Evolutionary conservation across 441 rosid genomes (phyloP), one percentile per base, ranked within the genome.

Genomic region (Lepidium campestre): DNA sequence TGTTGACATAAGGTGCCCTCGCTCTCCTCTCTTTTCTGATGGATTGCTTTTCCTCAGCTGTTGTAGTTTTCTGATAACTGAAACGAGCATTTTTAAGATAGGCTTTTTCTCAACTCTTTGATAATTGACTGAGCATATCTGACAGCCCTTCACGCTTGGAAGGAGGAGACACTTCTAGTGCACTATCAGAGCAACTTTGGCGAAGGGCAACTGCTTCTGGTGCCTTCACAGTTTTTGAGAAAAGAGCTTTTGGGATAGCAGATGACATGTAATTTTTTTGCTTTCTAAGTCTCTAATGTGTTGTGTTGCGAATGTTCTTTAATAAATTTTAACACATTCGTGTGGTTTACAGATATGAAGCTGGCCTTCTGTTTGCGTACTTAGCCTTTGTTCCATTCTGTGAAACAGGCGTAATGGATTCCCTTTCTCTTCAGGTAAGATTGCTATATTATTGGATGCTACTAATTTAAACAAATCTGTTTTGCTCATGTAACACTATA

Each of bases 311-410:
- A 39, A 34, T 54, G 31, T 14, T 54, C 11, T 40, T 47, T 40
- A 59, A 54, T 66, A 59, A 39, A 32, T 7, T 48, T 39, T 31
- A 61, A 47, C 55, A 41, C 48, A 71, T 71, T 57, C 64, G 50
- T 61, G 48, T 73, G 54, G 71, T 68, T 59, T 67, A 31, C 75
- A 93, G 97, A 75, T 93, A 93, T 68, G 97, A 86, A 81, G 94
- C 96, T 10, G 97, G 98, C 68, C 90, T 90, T 73, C 96, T 93
- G 75, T 75, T 93, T 62, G 96, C 98, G 29, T 90, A 90, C 86
- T 76, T 93, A 71, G 90, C 97, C 71, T 93, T 93, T 70, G 89
- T 88, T 76, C 90, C 98, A 67, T 93, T 93, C 77, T 88, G 89
- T 79, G 96, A 90, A 82, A 86, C 83, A 62, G 96, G 95, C 70